These are phyloP conservation scores for Zygosaccharomyces siamensis DNA, from an alignment of 805 yeast genomes.

Conservation along the genomic window DNA sequence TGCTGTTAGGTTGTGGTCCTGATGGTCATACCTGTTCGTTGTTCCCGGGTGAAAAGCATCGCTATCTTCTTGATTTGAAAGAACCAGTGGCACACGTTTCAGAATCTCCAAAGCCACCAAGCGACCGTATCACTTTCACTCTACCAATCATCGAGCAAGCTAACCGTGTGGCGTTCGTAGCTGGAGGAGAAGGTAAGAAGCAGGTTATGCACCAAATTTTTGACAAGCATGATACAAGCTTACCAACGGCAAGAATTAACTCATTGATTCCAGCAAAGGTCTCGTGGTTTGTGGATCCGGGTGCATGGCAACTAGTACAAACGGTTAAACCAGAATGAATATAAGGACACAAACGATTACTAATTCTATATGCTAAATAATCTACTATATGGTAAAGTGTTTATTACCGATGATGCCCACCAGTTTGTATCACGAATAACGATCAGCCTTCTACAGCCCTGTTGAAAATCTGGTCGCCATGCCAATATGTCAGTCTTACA, in stretches of 20 bases:
- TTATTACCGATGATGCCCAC: not conserved
- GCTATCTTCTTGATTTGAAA: conserved; percentile 49
- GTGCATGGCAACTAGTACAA: conserved; percentile 41
- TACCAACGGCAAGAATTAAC: conserved; percentile 77
- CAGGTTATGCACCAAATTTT: conserved; percentile 67
- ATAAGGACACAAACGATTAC: not conserved
- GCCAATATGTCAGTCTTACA: not conserved
- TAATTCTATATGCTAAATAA: no score
- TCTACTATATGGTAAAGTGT: not conserved
- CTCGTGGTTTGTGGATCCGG: conserved; percentile 77
- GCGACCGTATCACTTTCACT: conserved; percentile 85
- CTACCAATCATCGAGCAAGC: conserved; percentile 59
- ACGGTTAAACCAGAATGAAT: conserved; percentile 1
- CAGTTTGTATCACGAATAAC: conserved; percentile 1
- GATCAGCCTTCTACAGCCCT: not conserved
- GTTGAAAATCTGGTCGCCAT: conserved; percentile 1
- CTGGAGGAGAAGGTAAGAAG: conserved; percentile 84
- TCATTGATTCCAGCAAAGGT: conserved; percentile 50
- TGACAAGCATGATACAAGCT: conserved; percentile 40
- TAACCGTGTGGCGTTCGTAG: conserved; percentile 66
- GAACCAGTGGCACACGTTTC: conserved; percentile 57
- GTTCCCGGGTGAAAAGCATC: conserved; percentile 68
- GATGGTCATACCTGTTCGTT: conserved; percentile 94
- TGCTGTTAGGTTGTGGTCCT: conserved; percentile 88
- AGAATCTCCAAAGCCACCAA: conserved; percentile 92